These are phyloP conservation scores for Pulveroboletus sp. DNA, from an alignment of 768 basidiomycete species.

Conservation along the genomic window DNA sequence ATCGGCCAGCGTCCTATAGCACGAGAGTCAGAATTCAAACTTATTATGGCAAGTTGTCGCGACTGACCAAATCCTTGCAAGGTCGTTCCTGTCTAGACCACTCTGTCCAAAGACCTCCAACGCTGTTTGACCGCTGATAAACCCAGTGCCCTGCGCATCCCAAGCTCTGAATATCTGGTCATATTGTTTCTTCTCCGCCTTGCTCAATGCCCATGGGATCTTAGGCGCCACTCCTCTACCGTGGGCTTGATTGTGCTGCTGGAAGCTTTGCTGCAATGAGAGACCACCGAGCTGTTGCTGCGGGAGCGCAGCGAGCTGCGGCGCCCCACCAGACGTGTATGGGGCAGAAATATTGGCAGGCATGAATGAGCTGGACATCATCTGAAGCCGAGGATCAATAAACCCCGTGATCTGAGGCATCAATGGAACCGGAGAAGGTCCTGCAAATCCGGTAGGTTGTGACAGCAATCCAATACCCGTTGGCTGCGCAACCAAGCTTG, in stretches of 20 bases:
- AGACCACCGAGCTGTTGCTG: slow-evolving; percentile 51
- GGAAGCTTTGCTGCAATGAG: slow-evolving; percentile 78
- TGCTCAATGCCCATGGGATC: slow-evolving; percentile 82
- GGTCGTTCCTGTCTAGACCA: slow-evolving; percentile 81
- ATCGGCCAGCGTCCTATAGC: slow-evolving; percentile 82
- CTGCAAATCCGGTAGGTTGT: slow-evolving; percentile 45
- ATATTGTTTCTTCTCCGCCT: slow-evolving; percentile 93
- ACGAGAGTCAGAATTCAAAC: not conserved
- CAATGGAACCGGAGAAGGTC: slow-evolving; percentile 41
- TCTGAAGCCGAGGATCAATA: slow-evolving; percentile 75
- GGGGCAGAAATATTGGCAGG: slow-evolving; percentile 63
- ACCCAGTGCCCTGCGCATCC: slow-evolving; percentile 78
- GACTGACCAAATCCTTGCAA: slow-evolving; percentile 88
- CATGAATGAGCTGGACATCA: slow-evolving; percentile 93
- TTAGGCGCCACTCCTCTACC: slow-evolving; percentile 60
- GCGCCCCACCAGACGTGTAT: slow-evolving; percentile 53
- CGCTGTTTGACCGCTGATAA: slow-evolving; percentile 80
- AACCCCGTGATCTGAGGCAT: slow-evolving; percentile 76
- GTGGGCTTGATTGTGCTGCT: slow-evolving; percentile 77
- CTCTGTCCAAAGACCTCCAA: slow-evolving; percentile 93
- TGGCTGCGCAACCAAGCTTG: slow-evolving; percentile 18
- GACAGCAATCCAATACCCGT: slow-evolving; percentile 24
- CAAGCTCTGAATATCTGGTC: slow-evolving; percentile 97
- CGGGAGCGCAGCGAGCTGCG: slow-evolving; percentile 54
- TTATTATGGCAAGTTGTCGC: not conserved